Base-by-base conservation (phyloP, 306 rosid genomes). In the Vigna hirtella region DNA sequence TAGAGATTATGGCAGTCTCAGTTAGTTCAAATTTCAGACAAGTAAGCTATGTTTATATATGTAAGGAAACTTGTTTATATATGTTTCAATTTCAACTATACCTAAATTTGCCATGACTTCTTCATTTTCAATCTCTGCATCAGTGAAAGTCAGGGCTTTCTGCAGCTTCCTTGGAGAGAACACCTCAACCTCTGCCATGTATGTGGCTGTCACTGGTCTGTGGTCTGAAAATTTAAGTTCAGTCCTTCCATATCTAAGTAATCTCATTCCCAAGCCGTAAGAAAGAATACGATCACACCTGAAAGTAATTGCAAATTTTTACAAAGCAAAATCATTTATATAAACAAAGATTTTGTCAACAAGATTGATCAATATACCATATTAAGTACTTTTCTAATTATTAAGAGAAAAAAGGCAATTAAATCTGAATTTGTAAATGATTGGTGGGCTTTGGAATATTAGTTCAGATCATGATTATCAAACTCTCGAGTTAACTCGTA, bases 241-340 rank as follows among this genome's bases (percentile, higher is more conserved):
- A 47, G 56, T 48, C 81, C 97, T 89, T 78, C 83, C 84, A 70
- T 94, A 94, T 18, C 61, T 79, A 66, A 84, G 62, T 80, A 88
- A 81, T 80, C 70, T 94, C 85, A 94, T 73, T 83, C 92, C 97
- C 38, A 73, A 86, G 16, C 98, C 98, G 32, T 86, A 74, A 0
- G 92, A 90, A 72, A 94, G 97, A 80, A 92, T 73, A 32, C 97
- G 94, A 78, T 94, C 98, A 38, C 98, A 94, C 98, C 98, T 94
- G 91, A 83, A 72, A 84, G 16, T 26, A 34, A 42, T 53, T 5
- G 57, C 66, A 62, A 71, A 40, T 14, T 53, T 18, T 26, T 26
- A 70, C 20, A 59, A 51, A 48, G 18, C 52, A 70, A 50, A 42
- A 11, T 56, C 69, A 38, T 74, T 8, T 55, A 45, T 18, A 7